Conservation (phyloP, 768 basidiomycete genomes). For the Hygrophorus pudorinus region DNA sequence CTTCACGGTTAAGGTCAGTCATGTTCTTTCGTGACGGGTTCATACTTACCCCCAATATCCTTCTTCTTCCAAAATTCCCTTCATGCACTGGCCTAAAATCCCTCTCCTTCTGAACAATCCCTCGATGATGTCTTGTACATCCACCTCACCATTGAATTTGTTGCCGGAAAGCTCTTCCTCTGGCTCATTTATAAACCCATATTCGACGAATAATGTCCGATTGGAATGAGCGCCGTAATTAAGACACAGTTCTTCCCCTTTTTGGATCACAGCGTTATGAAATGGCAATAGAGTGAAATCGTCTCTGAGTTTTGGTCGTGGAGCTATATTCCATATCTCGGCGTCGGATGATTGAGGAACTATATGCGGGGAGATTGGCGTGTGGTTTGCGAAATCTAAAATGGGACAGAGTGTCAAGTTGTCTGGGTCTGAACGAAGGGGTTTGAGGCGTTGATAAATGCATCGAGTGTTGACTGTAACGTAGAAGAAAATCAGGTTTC, state of each 20-base stretch:
- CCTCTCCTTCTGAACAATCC: constrained; percentile 36
- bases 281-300: constrained; percentile 45
- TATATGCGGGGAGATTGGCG: constrained; percentile 27
- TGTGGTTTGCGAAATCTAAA: constrained; percentile 87
- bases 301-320: constrained; percentile 27
- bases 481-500: neutral
- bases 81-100: constrained; percentile 34
- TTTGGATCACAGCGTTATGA: constrained; percentile 24
- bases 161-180: constrained; percentile 24
- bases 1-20: constrained; percentile 26
- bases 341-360: constrained; percentile 27
- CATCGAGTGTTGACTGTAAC: constrained; percentile 94
- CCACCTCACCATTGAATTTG: constrained; percentile 42
- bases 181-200: constrained; percentile 90
- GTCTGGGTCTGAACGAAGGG: constrained; percentile 42
- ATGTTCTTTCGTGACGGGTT: neutral
- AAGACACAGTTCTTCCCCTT: constrained; percentile 62
- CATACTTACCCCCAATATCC: constrained; percentile 80
- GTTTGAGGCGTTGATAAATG: constrained; percentile 57
- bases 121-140: constrained; percentile 48
- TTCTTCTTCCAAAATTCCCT: constrained; percentile 41
- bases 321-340: constrained; percentile 27
- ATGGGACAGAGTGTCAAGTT: constrained; percentile 86
- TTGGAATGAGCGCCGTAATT: constrained; percentile 79
- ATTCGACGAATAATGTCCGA: constrained; percentile 72